Evolutionary conservation across 139 green algal species (phyloP), one percentile per base, ranked within the genome.

Genomic region (Micractinium sp.): DNA sequence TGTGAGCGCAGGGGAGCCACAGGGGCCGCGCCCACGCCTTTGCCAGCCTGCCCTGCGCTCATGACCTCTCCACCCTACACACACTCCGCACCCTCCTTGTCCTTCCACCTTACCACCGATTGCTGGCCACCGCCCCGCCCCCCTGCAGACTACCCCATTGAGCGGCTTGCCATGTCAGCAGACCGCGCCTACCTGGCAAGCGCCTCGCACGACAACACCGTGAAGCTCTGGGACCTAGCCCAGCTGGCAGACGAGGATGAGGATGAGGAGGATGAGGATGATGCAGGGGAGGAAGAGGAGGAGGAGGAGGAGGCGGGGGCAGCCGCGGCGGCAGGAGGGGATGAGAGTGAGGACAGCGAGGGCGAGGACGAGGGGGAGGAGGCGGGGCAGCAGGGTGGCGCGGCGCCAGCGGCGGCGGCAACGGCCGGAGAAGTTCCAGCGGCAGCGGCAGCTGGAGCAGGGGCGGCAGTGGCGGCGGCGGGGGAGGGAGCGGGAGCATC

Each of bases 191-290:
- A 96, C 73, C 92, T 98, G 29, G 96, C 95, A 0, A 97, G 93
- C 81, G 92, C 92, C 3, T 97, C 93, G 0, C 96, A 98, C 81
- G 96, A 98, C 90, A 90, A 94, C 63, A 93, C 83, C 1, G 92
- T 99, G 18, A 96, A 94, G 93, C 84, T 99, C 25, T 98, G 96
- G 96, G 94, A 97, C 85, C 47, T 97, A 85, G 83, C 84, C 0
- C 23, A 93, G 0, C 87, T 97, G 63, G 92, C 94, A 3, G 94
- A 96, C 35, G 93, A 93, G 20, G 92, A 90, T 1, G 93, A 92
- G 2, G 92, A 92, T 0, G 92, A 95, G 13, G 92, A 93, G 3
- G 93, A 95, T 39, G 66, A 79, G 36, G 82, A 89, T 25, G 88
- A 31, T 31, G 35, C 27, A 38, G 61, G 41, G 36, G 81, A 31